Percentiles rank a stretch among this genome's conserved stretches.
Conservation (phyloP, 495 filamentous ascomycete genomes). For the Xylaria sp. region DNA sequence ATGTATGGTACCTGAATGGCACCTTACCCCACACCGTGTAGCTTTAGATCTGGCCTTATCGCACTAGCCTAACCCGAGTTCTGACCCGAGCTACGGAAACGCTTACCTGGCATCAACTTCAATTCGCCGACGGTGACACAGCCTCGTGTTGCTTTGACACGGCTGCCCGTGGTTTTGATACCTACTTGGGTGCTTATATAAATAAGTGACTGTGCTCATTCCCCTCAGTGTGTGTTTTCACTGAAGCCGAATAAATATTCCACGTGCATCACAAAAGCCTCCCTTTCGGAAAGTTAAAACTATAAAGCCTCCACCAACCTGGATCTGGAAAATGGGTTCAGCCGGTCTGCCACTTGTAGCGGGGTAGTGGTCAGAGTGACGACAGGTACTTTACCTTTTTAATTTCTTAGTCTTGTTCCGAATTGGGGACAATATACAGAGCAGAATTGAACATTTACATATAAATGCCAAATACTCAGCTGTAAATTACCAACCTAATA, state of each 20-base stretch:
- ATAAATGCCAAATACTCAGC: too few relatives aligned
- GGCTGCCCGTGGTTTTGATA: neutral
- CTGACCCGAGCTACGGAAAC: too few relatives aligned
- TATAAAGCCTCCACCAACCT: neutral
- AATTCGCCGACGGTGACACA: neutral
- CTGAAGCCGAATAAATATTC: neutral
- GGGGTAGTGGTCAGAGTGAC: neutral
- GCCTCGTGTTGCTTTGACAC: neutral
- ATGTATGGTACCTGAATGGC: neutral
- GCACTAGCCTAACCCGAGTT: conserved; percentile 17
- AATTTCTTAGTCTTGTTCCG: neutral
- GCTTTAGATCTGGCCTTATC: conserved; percentile 27
- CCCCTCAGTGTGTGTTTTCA: neutral
- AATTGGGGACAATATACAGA: neutral
- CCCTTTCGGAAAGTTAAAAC: neutral
- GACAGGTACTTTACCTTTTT: too few relatives aligned
- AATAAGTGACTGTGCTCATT: neutral
- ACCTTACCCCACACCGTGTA: conserved; percentile 13
- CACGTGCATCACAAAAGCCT: neutral
- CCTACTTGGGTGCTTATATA: neutral
- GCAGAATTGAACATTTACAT: neutral
- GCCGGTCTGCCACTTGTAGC: neutral
- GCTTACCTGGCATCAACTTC: conserved; percentile 8
- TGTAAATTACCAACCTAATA: too few relatives aligned
- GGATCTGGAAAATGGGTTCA: neutral